These are phyloP conservation scores for Wickerhamomyces pijperi DNA, from an alignment of 805 yeast genomes.

Conservation along the genomic window DNA sequence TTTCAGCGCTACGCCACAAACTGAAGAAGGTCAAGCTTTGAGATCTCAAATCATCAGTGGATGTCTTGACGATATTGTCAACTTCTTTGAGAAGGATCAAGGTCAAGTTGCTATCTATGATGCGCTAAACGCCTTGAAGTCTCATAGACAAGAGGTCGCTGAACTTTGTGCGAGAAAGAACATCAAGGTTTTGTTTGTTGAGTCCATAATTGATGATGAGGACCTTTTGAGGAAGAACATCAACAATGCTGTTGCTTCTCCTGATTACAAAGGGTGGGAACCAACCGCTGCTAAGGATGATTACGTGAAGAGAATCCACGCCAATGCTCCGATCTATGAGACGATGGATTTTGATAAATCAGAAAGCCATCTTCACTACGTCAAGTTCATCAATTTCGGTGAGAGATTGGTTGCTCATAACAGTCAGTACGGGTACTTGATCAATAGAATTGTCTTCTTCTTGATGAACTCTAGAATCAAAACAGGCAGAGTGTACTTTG, in stretches of 20 bases:
- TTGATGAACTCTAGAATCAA: slow-evolving; percentile 85
- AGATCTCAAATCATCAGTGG: slow-evolving; percentile 49
- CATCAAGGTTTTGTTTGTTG: slow-evolving; percentile 79
- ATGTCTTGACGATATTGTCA: slow-evolving; percentile 58
- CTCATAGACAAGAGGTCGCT: slow-evolving; percentile 51
- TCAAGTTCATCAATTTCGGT: slow-evolving; percentile 86
- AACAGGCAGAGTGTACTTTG: slow-evolving; percentile 85
- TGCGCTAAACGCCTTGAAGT: slow-evolving; percentile 78
- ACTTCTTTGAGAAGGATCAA: slow-evolving; percentile 59
- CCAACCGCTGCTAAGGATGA: slow-evolving; percentile 65
- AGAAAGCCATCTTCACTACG: slow-evolving; percentile 52
- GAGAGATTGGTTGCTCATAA: slow-evolving; percentile 71
- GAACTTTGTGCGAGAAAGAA: slow-evolving; percentile 41
- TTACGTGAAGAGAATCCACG: slow-evolving; percentile 60
- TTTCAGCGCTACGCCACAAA: slow-evolving; percentile 44
- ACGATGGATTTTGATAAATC: slow-evolving; percentile 39
- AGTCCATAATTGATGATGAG: slow-evolving; percentile 70
- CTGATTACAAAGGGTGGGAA: slow-evolving; percentile 76
- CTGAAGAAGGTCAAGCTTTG: slow-evolving; percentile 34
- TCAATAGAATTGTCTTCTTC: slow-evolving; percentile 84
- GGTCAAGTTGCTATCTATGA: slow-evolving; percentile 97
- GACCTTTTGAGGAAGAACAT: slow-evolving; percentile 63
- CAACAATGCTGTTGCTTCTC: slow-evolving; percentile 75
- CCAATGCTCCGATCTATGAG: slow-evolving; percentile 61
- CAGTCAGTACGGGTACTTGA: slow-evolving; percentile 77